Base-by-base conservation (phyloP, 768 basidiomycete genomes). In the Pleurotus salmoneostramineus region DNA sequence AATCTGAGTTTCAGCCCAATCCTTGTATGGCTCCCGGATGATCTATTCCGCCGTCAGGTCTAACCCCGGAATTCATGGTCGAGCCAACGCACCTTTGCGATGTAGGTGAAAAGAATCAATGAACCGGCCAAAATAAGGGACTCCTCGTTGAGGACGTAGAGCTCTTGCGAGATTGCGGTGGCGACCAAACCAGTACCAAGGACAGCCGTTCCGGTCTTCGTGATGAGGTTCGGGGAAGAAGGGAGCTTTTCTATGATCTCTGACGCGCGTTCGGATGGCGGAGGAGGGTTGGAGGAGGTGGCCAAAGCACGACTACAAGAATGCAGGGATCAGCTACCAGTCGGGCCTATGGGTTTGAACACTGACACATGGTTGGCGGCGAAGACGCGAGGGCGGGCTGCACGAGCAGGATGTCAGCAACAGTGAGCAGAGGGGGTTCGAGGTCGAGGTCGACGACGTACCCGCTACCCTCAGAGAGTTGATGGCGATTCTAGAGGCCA, bases 131-230 rank as follows among this genome's bases (percentile, higher is more conserved):
- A 85, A 47, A 98, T 81, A 62, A 98, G 88, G 21, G 91, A 87
- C 80, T 98, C 97, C 73, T 98, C 95, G 72, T 97, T 97, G 68
- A 96, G 85, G 60, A 99, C 96, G 68, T 98, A 98, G 51, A 98
- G 85, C 75, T 99, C 95, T 70, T 94, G 91, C 11, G 94, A 96
- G 74, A 98, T 95, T 68, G 95, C 95, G 5, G 93, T 83, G 12
- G 95, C 96, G 57, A 88, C 77, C 60, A 92, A 78, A 66, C 92
- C 94, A 12, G 93, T 91, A 68, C 93, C 93, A 56, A 98, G 85
- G 67, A 98, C 80, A 66, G 94, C 89, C 54, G 91, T 84, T 61
- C 95, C 94, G 46, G 95, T 95, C 80, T 99, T 99, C 71, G 94
- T 93, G 79, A 95, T 81, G 73, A 97, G 81, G 69, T 85, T 88